These are phyloP conservation scores for Hirschfeldia incana DNA, from an alignment of 345 rosid genomes.

Conservation along the genomic window DNA sequence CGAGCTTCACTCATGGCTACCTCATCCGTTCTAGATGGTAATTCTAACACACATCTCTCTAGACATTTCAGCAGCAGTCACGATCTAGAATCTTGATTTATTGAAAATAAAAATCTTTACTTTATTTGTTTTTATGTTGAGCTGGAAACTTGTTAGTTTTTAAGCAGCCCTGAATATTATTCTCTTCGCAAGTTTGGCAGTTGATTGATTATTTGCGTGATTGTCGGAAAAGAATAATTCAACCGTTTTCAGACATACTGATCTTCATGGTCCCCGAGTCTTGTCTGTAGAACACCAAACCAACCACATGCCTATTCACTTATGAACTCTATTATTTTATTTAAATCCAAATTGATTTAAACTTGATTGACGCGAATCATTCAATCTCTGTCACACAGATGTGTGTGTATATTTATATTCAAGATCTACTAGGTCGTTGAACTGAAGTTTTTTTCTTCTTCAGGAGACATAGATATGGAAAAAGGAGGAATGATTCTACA, in stretches of 20 bases:
- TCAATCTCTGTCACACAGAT: neutral
- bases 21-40: conserved; percentile 34
- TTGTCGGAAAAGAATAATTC: conserved; percentile 28
- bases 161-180: conserved; percentile 6
- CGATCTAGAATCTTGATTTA: conserved; percentile 27
- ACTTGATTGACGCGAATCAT: neutral
- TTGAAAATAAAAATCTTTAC: neutral
- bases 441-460: conserved; percentile 9
- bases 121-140: neutral
- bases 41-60: neutral
- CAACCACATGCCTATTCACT: conserved; percentile 29
- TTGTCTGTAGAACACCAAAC: conserved; percentile 34
- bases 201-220: conserved; percentile 28
- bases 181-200: neutral
- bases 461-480: conserved; percentile 69
- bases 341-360: conserved; percentile 2
- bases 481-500: conserved; percentile 49
- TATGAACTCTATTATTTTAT: neutral
- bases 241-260: conserved; percentile 25
- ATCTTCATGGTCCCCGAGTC: conserved; percentile 29
- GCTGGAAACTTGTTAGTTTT: conserved; percentile 3
- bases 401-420: neutral
- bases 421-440: conserved; percentile 20
- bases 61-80: neutral
- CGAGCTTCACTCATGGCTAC: conserved; percentile 41